Evolutionary conservation across 352 stramenopile species (phyloP).

Genomic region (Phytophthora foliorum): DNA sequence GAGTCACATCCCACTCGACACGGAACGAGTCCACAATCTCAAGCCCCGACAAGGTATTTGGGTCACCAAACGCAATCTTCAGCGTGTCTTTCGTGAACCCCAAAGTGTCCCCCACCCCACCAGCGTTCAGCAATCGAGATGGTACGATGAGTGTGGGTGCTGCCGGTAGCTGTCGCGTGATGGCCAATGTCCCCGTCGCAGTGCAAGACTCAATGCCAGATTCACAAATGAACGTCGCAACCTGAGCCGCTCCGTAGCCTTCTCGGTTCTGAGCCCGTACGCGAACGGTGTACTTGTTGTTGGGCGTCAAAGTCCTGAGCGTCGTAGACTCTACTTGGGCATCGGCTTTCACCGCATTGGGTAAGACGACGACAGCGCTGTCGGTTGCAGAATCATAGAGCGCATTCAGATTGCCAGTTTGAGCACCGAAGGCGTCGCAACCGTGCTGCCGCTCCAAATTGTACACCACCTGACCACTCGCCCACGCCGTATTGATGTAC

Average conservation of each 20-base stretch:
- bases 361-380: constrained; percentile 46
- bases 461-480: constrained; percentile 49
- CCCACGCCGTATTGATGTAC: constrained; percentile 50
- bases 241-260: constrained; percentile 63
- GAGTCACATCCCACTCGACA: constrained; percentile 90
- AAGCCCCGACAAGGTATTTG: constrained; percentile 76
- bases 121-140: constrained; percentile 50
- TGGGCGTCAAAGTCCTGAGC: constrained; percentile 51
- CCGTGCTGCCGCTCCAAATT: constrained; percentile 51
- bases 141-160: constrained; percentile 57
- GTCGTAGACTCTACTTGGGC: constrained; percentile 12
- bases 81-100: constrained; percentile 75
- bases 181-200: constrained; percentile 25
- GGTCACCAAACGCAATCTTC: constrained; percentile 72
- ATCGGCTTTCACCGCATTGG: constrained; percentile 5
- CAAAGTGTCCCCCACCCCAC: constrained; percentile 49
- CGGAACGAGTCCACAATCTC: constrained; percentile 89
- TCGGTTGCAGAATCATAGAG: constrained; percentile 58
- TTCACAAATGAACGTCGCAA: constrained; percentile 91
- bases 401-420: constrained; percentile 45
- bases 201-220: constrained; percentile 84
- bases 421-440: constrained; percentile 66
- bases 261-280: constrained; percentile 90
- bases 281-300: constrained; percentile 79
- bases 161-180: constrained; percentile 72